phyloP scores from a whole-genome alignment of 1,139 yeast genomes.

The Barnettozyma hawaiiensis region DNA sequence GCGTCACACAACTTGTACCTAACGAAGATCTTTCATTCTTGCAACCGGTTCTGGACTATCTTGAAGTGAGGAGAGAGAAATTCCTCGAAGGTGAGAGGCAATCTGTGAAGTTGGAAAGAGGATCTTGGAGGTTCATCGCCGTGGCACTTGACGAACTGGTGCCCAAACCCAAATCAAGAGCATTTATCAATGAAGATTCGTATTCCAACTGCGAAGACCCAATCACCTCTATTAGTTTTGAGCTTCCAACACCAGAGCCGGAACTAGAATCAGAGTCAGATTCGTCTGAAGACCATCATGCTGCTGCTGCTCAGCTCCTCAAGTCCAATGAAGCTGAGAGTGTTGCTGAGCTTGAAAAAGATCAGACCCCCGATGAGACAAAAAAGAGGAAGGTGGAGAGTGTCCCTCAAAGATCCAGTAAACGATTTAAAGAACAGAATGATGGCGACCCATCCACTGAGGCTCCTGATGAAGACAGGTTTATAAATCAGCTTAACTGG shows the following conservation, averaged over 20 bases:
- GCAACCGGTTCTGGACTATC: conserved; percentile 21
- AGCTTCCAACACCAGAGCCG: conserved; percentile 9
- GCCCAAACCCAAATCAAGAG: conserved; percentile 26
- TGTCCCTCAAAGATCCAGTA: conserved; percentile 29
- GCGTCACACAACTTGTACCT: conserved; percentile 5
- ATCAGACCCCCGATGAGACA: neutral
- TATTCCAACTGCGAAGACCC: conserved; percentile 46
- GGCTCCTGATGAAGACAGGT: conserved; percentile 10
- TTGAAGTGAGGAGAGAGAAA: conserved; percentile 28
- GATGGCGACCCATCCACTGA: conserved; percentile 21
- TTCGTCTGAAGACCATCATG: neutral
- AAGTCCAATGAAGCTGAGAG: conserved; percentile 10
- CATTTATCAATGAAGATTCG: conserved; percentile 35
- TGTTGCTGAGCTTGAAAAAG: neutral
- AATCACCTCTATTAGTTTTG: conserved; percentile 37
- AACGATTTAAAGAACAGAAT: conserved; percentile 34
- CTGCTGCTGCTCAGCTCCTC: neutral
- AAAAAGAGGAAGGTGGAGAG: conserved; percentile 11
- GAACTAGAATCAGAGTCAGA: neutral
- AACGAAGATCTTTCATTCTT: conserved; percentile 13
- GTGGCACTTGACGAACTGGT: conserved; percentile 21
- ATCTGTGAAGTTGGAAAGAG: conserved; percentile 8
- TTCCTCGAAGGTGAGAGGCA: conserved; percentile 29
- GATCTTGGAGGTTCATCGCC: conserved; percentile 28
- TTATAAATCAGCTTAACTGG: conserved; percentile 11